phyloP scores from a whole-genome alignment of 257 asterid genomes.

The Oldenlandia corymbosa region DNA sequence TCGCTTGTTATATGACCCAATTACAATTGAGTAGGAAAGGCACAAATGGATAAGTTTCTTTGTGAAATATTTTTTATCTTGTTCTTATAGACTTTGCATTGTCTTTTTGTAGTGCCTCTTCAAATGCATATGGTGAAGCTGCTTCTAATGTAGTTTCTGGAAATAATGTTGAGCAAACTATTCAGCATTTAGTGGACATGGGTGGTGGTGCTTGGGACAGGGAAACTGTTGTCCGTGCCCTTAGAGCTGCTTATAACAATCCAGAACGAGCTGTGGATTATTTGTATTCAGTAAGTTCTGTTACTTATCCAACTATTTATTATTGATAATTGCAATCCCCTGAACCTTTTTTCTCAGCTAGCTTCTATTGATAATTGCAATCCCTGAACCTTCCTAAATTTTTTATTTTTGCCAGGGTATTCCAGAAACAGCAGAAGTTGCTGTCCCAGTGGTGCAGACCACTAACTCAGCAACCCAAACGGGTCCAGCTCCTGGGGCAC shows the following conservation, averaged over 20 bases:
- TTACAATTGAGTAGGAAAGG: slow-evolving; percentile 23
- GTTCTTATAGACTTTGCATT: slow-evolving; percentile 16
- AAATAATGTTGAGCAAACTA: slow-evolving; percentile 49
- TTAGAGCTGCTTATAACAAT: slow-evolving; percentile 82
- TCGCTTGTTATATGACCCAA: slow-evolving; percentile 37
- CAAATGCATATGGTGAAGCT: slow-evolving; percentile 33
- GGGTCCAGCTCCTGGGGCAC: slow-evolving; percentile 47
- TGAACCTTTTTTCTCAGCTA: slow-evolving; percentile 6
- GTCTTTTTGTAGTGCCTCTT: slow-evolving; percentile 36
- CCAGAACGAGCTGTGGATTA: slow-evolving; percentile 53
- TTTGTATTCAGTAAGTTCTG: slow-evolving; percentile 51
- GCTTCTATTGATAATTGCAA: slow-evolving; percentile 7
- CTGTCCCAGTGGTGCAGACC: slow-evolving; percentile 47
- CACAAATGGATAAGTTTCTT: not conserved
- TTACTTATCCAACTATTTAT: slow-evolving; percentile 6
- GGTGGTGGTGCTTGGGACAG: slow-evolving; percentile 91
- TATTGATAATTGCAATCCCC: slow-evolving; percentile 3
- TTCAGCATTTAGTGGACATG: slow-evolving; percentile 76
- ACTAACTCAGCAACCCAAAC: slow-evolving; percentile 33
- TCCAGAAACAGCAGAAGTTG: slow-evolving; percentile 65
- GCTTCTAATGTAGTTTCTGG: slow-evolving; percentile 55
- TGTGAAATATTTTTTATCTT: not conserved
- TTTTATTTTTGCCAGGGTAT: slow-evolving; percentile 48
- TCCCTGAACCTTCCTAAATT: slow-evolving; percentile 11
- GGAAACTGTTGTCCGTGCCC: slow-evolving; percentile 69